These are phyloP conservation scores for Sordariomycetes sp. DNA, from an alignment of 2,329 filamentous ascomycete genomes.

Conservation along the genomic window DNA sequence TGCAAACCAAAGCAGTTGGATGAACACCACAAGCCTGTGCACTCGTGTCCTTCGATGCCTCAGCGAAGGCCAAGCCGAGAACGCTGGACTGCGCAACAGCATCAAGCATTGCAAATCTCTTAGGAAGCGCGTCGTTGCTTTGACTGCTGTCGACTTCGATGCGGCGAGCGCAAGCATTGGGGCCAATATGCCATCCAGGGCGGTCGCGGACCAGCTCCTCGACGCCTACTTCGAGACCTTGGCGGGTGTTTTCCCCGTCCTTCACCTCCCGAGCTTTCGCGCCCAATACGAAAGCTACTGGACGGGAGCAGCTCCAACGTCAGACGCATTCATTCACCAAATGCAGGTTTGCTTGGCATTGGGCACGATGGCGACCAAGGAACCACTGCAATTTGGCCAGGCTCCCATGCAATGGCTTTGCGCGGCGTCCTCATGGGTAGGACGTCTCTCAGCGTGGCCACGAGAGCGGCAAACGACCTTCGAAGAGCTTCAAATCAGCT, in stretches of 20 bases:
- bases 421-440: slow-evolving; percentile 12
- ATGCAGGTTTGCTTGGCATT: slow-evolving; percentile 12
- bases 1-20: slow-evolving; percentile 4
- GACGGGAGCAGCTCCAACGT: slow-evolving; percentile 7
- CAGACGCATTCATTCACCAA: slow-evolving; percentile 10
- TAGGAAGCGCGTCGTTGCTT: neutral
- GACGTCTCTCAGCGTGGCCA: slow-evolving; percentile 7
- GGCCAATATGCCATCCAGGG: neutral
- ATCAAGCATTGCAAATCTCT: neutral
- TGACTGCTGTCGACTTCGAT: neutral
- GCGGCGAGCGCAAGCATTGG: neutral
- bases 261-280: slow-evolving; percentile 30
- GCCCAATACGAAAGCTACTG: slow-evolving; percentile 18
- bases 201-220: slow-evolving; percentile 20
- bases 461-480: slow-evolving; percentile 19
- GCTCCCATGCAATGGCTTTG: slow-evolving; percentile 11
- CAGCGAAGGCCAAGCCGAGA: neutral
- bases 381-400: slow-evolving; percentile 8
- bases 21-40: slow-evolving; percentile 5
- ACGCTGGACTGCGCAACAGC: neutral
- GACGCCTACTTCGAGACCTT: slow-evolving; percentile 29
- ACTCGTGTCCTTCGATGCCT: slow-evolving; percentile 1
- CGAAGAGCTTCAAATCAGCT: slow-evolving; percentile 17
- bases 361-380: slow-evolving; percentile 11
- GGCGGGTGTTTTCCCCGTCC: slow-evolving; percentile 28